phyloP scores from a whole-genome alignment of 805 yeast genomes.

The Nematodospora valgi region DNA sequence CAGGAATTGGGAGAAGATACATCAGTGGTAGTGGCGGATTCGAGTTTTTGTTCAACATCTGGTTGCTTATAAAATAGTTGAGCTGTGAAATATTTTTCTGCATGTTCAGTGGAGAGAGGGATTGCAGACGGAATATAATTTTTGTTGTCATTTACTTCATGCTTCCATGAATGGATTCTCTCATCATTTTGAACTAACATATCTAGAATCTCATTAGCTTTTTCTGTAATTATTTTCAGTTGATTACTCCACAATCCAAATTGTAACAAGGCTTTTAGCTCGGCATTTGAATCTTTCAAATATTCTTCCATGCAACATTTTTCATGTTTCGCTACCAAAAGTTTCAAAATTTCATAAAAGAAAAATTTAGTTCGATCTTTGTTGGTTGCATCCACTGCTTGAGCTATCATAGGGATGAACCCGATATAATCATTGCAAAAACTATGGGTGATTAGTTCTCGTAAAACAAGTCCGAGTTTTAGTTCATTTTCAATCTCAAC shows the following conservation, averaged over 20 bases:
- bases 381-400: constrained; percentile 27
- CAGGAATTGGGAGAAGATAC: not conserved
- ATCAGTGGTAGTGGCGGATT: too few species aligned
- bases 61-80: constrained; percentile 1
- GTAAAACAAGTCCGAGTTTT: constrained; percentile 11
- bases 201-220: constrained; percentile 21
- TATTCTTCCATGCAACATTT: constrained; percentile 34
- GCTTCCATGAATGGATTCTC: constrained; percentile 12
- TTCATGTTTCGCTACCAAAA: constrained; percentile 22
- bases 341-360: constrained; percentile 23
- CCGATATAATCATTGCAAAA: constrained; percentile 29
- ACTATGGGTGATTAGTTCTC: constrained; percentile 14
- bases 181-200: constrained; percentile 12
- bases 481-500: constrained; percentile 11
- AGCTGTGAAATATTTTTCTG: constrained; percentile 4
- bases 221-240: constrained; percentile 16
- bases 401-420: constrained; percentile 31
- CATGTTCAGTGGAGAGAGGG: constrained; percentile 6
- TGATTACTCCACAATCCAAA: constrained; percentile 31
- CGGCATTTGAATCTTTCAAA: constrained; percentile 18
- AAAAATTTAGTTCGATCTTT: constrained; percentile 13
- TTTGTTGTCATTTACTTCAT: constrained; percentile 13
- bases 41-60: too few species aligned
- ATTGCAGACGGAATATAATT: constrained; percentile 8
- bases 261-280: constrained; percentile 29